Percentiles rank a stretch among this genome's conserved stretches.
Conservation (phyloP, 129 eudicot species). For the Tagetes patula region DNA sequence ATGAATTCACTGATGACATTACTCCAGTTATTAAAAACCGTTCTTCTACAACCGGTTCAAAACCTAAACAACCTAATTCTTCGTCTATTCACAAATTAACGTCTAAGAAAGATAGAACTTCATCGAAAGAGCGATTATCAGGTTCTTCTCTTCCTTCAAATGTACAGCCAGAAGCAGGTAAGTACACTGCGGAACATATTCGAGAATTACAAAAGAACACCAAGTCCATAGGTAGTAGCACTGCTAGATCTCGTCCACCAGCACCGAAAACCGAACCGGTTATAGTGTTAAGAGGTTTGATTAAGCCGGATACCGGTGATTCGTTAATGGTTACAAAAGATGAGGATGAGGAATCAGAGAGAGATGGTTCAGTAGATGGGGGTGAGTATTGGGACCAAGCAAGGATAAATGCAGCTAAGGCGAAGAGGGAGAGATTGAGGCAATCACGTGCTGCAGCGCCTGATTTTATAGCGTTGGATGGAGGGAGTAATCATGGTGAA, state of each 20-base stretch:
- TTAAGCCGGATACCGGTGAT: constrained; percentile 43
- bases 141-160: constrained; percentile 53
- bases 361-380: constrained; percentile 4
- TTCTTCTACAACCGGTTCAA: constrained; percentile 14
- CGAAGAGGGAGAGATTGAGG: constrained; percentile 65
- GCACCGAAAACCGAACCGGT: constrained; percentile 49
- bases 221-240: constrained; percentile 50
- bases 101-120: constrained; percentile 47
- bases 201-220: constrained; percentile 83
- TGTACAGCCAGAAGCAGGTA: constrained; percentile 86
- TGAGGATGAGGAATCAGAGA: constrained; percentile 21
- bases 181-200: constrained; percentile 78
- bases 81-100: constrained; percentile 61
- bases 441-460: constrained; percentile 68
- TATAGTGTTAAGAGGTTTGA: constrained; percentile 58
- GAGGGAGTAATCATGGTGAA: constrained; percentile 91
- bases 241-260: constrained; percentile 34
- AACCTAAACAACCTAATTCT: constrained; percentile 27
- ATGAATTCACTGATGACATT: constrained; percentile 36
- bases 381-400: constrained; percentile 50
- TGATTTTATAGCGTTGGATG: constrained; percentile 77
- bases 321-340: not conserved
- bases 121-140: constrained; percentile 9
- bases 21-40: constrained; percentile 33
- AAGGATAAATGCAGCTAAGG: constrained; percentile 52